These are phyloP conservation scores for Penicillium cinerascens DNA, from an alignment of 495 filamentous ascomycete species.

Conservation along the genomic window DNA sequence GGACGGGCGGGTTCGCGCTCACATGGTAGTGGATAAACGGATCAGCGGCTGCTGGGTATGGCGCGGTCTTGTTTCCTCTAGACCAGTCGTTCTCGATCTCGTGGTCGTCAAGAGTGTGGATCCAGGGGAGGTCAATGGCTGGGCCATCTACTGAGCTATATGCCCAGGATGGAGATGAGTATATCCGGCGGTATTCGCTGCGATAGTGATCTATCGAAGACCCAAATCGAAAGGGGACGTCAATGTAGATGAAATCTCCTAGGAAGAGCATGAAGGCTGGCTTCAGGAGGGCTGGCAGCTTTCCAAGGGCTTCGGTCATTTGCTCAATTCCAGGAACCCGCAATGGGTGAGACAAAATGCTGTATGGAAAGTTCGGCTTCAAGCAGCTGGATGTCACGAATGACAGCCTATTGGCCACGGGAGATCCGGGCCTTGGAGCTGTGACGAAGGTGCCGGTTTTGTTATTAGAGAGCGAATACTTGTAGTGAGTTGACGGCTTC, in stretches of 20 bases:
- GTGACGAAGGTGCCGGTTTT: slow-evolving; percentile 75
- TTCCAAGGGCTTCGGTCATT: slow-evolving; percentile 53
- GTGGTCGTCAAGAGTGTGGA: slow-evolving; percentile 94
- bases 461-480: slow-evolving; percentile 80
- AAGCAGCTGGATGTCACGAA: slow-evolving; percentile 92
- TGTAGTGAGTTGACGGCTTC: slow-evolving; percentile 63
- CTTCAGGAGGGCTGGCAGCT: slow-evolving; percentile 56
- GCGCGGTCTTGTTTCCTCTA: slow-evolving; percentile 61
- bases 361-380: slow-evolving; percentile 87
- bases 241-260: slow-evolving; percentile 98
- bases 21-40: slow-evolving; percentile 86
- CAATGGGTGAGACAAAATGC: slow-evolving; percentile 73
- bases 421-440: slow-evolving; percentile 60
- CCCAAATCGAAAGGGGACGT: slow-evolving; percentile 79
- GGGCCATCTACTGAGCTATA: slow-evolving; percentile 40
- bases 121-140: slow-evolving; percentile 74
- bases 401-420: slow-evolving; percentile 64
- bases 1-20: slow-evolving; percentile 71
- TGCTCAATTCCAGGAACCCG: slow-evolving; percentile 73
- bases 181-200: slow-evolving; percentile 87
- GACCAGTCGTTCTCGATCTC: slow-evolving; percentile 94
- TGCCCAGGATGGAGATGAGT: slow-evolving; percentile 87
- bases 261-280: slow-evolving; percentile 93
- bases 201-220: slow-evolving; percentile 71
- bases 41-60: slow-evolving; percentile 74